A percentile compares a stretch with the other conserved stretches of the same genome.
phyloP scores from a whole-genome alignment of 805 yeast genomes.

The Candida xiaguanensis region DNA sequence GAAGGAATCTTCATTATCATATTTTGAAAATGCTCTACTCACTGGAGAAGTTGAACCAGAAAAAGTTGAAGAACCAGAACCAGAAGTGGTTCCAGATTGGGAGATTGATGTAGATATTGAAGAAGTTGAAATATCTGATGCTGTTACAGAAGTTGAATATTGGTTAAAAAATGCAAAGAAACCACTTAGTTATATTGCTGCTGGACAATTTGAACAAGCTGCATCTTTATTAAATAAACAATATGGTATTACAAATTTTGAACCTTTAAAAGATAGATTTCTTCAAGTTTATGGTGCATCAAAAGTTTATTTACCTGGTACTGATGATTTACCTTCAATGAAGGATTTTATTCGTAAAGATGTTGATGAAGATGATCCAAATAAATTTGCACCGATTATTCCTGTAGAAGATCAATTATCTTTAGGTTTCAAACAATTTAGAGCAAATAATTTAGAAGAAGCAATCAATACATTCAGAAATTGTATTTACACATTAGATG shows the following conservation, averaged over 20 bases:
- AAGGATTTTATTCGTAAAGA: slow-evolving; percentile 65
- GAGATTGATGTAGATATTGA: slow-evolving; percentile 75
- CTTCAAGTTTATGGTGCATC: slow-evolving; percentile 79
- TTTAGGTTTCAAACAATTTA: slow-evolving; percentile 79
- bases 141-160: slow-evolving; percentile 53
- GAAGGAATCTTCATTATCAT: slow-evolving; percentile 65
- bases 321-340: slow-evolving; percentile 70
- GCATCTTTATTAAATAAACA: slow-evolving; percentile 90
- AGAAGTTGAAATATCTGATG: slow-evolving; percentile 16
- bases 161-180: slow-evolving; percentile 90
- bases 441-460: slow-evolving; percentile 74
- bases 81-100: slow-evolving; percentile 59
- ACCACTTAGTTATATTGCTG: slow-evolving; percentile 90
- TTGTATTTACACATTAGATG: slow-evolving; percentile 69
- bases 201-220: slow-evolving; percentile 95
- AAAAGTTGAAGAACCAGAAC: slow-evolving; percentile 43
- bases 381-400: slow-evolving; percentile 54
- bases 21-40: slow-evolving; percentile 77
- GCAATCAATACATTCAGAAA: slow-evolving; percentile 80
- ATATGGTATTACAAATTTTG: slow-evolving; percentile 80
- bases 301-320: slow-evolving; percentile 70
- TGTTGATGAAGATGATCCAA: slow-evolving; percentile 51
- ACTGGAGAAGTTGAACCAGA: slow-evolving; percentile 44
- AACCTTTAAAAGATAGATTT: slow-evolving; percentile 81
- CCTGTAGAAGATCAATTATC: slow-evolving; percentile 67